Evolutionary conservation across 225 moss, liverwort and hornwort species (phyloP), one percentile per base, ranked within the genome.

Genomic region (Polytrichum formosum): DNA sequence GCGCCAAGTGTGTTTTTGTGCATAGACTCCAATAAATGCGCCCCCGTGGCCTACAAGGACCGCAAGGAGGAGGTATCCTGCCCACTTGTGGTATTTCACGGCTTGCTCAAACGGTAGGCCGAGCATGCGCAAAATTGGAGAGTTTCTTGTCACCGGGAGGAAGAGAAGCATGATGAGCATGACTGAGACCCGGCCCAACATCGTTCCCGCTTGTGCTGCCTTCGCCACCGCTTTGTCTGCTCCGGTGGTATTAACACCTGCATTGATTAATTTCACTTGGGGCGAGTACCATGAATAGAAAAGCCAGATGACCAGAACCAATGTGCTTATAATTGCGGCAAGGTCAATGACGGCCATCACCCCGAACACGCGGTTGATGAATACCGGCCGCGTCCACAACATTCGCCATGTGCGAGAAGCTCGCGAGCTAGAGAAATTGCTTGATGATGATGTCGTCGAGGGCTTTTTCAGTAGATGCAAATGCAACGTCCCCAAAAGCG

Each of bases 81-180:
- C 35, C 69, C 69, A 78, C 54, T 18, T 74, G 8, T 74, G 73
- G 5, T 78, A 78, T 37, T 28, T 73, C 27, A 78, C 64, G 0
- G 64, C 73, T 62, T 65, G 65, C 26, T 78, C 78, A 46, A 78
- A 78, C 1, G 59, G 73, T 17, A 74, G 21, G 37, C 70, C 65
- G 5, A 78, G 1, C 6, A 70, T 35, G 1, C 56, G 23, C 26
- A 70, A 23, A 56, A 78, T 73, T 26, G 69, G 69, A 1, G 69
- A 74, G 25, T 56, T 63, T 46, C 59, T 56, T 16, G 69, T 62
- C 1, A 78, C 63, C 0, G 73, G 73, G 26, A 78, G 25, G 37
- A 78, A 70, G 6, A 78, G 60, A 19, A 65, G 26, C 7, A 59
- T 54, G 17, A 70, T 78, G 55, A 65, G 64, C 0, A 75, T 6